These are phyloP conservation scores for Triangularia verruculosa DNA, from an alignment of 2,329 filamentous ascomycete genomes.

Conservation along the genomic window DNA sequence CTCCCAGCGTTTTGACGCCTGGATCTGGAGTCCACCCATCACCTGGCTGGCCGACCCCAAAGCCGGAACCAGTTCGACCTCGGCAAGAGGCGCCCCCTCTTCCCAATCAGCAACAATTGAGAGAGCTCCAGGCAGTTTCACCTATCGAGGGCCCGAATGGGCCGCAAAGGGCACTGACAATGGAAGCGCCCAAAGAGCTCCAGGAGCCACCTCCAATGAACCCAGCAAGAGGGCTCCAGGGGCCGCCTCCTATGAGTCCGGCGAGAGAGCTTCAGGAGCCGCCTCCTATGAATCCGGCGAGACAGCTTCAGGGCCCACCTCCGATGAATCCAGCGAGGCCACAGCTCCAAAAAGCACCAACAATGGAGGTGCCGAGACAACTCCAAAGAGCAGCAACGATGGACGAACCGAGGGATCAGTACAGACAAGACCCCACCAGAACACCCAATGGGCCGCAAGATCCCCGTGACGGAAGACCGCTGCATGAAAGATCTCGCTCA, in stretches of 20 bases:
- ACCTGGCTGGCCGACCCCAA: constrained; percentile 17
- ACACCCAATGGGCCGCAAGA: neutral
- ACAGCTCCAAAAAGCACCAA: neutral
- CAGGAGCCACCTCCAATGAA: neutral
- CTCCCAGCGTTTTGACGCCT: constrained; percentile 13
- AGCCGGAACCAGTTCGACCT: neutral
- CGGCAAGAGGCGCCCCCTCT: neutral
- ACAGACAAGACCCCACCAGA: neutral
- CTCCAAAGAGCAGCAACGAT: neutral
- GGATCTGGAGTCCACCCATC: constrained; percentile 16
- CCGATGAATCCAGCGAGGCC: neutral
- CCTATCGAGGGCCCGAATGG: neutral
- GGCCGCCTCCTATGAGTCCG: neutral
- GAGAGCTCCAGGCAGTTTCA: neutral
- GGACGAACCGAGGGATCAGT: neutral
- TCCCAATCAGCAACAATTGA: neutral
- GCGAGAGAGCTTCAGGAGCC: neutral
- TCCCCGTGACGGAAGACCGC: neutral
- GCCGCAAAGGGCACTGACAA: neutral
- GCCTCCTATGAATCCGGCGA: too few species aligned
- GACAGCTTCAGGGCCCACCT: neutral
- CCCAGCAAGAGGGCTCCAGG: neutral
- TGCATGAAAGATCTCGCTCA: neutral
- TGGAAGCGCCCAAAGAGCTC: neutral
- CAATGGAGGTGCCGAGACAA: neutral